These are phyloP conservation scores for Amaranthus cruentus DNA, from an alignment of 148 eudicot species.

Conservation along the genomic window DNA sequence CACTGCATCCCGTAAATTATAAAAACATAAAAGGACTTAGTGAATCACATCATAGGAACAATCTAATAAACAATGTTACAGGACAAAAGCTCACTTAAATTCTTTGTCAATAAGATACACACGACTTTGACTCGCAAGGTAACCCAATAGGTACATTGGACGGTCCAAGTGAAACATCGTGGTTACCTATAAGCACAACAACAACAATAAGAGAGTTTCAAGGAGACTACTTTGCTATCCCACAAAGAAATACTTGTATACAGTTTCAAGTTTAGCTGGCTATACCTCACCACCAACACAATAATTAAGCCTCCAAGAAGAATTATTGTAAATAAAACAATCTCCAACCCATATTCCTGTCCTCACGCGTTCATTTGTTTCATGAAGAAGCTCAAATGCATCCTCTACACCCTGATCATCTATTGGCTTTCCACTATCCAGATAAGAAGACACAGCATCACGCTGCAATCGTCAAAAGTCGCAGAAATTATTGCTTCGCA, in stretches of 20 bases:
- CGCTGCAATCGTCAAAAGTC: constrained; percentile 56
- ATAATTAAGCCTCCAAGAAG: constrained; percentile 95
- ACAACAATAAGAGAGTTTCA: neutral
- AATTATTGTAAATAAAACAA: constrained; percentile 91
- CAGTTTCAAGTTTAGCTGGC: constrained; percentile 8
- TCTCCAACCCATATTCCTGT: constrained; percentile 99
- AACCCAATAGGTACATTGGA: constrained; percentile 97
- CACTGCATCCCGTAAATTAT: constrained; percentile 45
- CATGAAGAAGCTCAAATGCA: constrained; percentile 93
- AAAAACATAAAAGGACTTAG: constrained; percentile 10
- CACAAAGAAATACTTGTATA: neutral
- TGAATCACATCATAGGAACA: constrained; percentile 9
- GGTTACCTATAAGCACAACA: constrained; percentile 59
- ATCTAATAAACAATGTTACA: constrained; percentile 1
- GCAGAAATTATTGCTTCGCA: neutral
- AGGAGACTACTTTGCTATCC: neutral
- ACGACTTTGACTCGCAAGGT: constrained; percentile 94
- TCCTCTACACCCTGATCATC: constrained; percentile 93
- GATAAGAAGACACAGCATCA: constrained; percentile 70
- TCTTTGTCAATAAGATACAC: constrained; percentile 94
- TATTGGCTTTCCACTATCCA: constrained; percentile 83
- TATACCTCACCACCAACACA: constrained; percentile 99
- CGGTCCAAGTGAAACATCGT: constrained; percentile 99
- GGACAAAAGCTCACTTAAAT: constrained; percentile 73
- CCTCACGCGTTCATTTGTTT: constrained; percentile 89